phyloP scores from a whole-genome alignment of 257 asterid species.

The Solanum arcanum region DNA sequence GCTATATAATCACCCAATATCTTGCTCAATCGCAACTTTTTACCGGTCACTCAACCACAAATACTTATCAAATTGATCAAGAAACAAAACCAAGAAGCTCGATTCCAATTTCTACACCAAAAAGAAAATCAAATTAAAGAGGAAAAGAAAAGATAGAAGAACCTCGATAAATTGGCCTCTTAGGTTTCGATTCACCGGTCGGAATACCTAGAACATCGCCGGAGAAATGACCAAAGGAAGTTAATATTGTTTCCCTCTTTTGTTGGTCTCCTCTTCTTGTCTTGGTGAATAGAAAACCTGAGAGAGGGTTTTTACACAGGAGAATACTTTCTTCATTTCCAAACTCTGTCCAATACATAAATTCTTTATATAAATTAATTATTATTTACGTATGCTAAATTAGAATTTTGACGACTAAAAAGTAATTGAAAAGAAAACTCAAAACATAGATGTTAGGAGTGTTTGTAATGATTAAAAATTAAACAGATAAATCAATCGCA shows the following conservation, averaged over 20 bases:
- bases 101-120: background rate
- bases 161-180: slow-evolving; percentile 8
- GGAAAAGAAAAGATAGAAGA: background rate
- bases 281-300: slow-evolving; percentile 8
- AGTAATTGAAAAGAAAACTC: too few species aligned
- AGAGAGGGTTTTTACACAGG: slow-evolving; percentile 23
- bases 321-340: background rate
- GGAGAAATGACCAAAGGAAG: background rate
- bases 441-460: too few species aligned
- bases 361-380: too few species aligned
- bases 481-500: too few species aligned
- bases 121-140: background rate
- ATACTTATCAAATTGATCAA: background rate
- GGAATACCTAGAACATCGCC: background rate
- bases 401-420: too few species aligned
- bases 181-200: slow-evolving; percentile 12
- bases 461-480: too few species aligned
- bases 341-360: too few species aligned
- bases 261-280: background rate
- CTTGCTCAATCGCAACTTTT: background rate
- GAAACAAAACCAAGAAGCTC: background rate
- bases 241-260: background rate
- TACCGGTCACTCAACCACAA: background rate
- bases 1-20: background rate
- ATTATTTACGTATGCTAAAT: too few species aligned